phyloP scores from a whole-genome alignment of 768 basidiomycete species.

The Boletus insuetus region DNA sequence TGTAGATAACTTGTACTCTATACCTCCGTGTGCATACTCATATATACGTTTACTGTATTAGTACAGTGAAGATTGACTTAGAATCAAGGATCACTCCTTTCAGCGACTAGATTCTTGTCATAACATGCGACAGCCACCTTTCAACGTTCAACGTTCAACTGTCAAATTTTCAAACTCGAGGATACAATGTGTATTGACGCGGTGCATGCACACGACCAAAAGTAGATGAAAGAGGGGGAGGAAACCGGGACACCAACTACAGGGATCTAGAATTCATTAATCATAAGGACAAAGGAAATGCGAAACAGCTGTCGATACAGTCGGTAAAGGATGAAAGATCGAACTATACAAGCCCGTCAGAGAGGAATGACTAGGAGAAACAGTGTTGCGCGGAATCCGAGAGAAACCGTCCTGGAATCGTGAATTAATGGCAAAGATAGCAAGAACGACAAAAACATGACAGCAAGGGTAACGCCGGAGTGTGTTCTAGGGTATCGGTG shows the following conservation, averaged over 20 bases:
- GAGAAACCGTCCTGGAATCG: conserved; percentile 7
- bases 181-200: no score
- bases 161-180: no score
- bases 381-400: conserved; percentile 3
- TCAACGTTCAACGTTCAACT: no score
- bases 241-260: neutral
- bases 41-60: conserved; percentile 5
- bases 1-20: conserved; percentile 6
- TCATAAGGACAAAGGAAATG: conserved; percentile 13
- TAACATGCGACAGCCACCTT: no score
- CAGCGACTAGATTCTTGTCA: no score
- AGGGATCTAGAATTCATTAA: conserved; percentile 9
- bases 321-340: conserved; percentile 8
- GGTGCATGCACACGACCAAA: neutral
- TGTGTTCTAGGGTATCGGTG: conserved; percentile 28
- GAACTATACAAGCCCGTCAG: conserved; percentile 6
- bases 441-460: conserved; percentile 20
- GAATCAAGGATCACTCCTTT: neutral
- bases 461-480: conserved; percentile 18
- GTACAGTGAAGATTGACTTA: conserved; percentile 2
- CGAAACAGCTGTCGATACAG: conserved; percentile 28
- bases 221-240: no score
- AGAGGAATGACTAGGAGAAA: conserved; percentile 12
- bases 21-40: conserved; percentile 9
- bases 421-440: conserved; percentile 13